Evolutionary conservation across 768 basidiomycete species (phyloP).

Genomic region (Grammothele lineata): DNA sequence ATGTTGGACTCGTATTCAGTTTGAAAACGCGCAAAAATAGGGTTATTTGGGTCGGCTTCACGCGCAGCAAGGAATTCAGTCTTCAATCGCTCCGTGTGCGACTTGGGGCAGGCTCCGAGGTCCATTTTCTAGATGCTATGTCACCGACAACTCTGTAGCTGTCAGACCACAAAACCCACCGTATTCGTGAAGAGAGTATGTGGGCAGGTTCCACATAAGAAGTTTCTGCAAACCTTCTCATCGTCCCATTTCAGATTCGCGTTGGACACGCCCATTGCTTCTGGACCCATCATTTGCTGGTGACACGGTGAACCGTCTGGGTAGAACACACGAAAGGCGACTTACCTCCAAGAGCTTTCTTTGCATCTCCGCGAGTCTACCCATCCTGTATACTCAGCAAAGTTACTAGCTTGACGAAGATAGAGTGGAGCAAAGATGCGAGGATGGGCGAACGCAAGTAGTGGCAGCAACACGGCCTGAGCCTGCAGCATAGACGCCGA

Average conservation of each 20-base stretch:
- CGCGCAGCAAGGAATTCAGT: conserved; percentile 82
- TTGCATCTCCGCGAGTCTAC: conserved; percentile 95
- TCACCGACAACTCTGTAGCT: too few species aligned
- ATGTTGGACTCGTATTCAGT: conserved; percentile 96
- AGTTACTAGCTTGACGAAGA: too few species aligned
- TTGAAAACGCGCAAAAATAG: conserved; percentile 84
- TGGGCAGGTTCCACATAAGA: conserved; percentile 97
- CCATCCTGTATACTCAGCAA: conserved; percentile 61
- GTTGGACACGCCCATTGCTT: conserved; percentile 96
- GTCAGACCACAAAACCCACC: conserved; percentile 43
- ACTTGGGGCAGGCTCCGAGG: conserved; percentile 93
- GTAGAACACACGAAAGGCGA: not conserved
- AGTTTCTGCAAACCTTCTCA: conserved; percentile 98
- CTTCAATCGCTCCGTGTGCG: conserved; percentile 91
- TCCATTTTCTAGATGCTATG: conserved; percentile 87
- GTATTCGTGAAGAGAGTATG: conserved; percentile 98
- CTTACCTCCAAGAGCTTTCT: conserved; percentile 78
- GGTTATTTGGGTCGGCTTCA: conserved; percentile 71
- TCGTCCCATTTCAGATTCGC: conserved; percentile 91
- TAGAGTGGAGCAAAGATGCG: too few species aligned
- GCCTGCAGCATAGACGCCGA: too few species aligned
- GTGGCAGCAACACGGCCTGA: too few species aligned
- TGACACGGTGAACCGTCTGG: conserved; percentile 8
- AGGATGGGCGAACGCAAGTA: too few species aligned
- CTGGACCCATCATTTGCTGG: conserved; percentile 99